Conservation (phyloP, 208 protist genomes). For the Acanthamoeba royreba region DNA sequence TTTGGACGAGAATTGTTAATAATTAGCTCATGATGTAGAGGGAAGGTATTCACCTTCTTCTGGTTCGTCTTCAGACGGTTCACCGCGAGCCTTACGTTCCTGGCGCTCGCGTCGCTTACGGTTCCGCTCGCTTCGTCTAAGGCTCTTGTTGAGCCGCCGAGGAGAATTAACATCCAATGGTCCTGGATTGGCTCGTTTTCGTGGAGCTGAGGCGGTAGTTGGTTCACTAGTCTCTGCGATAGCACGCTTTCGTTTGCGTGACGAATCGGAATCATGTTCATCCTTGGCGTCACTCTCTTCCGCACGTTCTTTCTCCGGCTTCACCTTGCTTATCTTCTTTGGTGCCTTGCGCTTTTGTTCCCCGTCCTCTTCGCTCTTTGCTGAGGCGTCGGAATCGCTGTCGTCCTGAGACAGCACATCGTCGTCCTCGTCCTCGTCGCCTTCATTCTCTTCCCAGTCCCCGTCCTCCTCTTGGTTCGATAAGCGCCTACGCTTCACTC, state of each 20-base stretch:
- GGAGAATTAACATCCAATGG: background rate
- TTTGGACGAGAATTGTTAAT: background rate
- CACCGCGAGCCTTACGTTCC: background rate
- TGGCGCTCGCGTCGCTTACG: background rate
- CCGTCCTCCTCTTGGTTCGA: background rate
- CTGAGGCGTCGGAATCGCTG: background rate
- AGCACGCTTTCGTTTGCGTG: too few species aligned
- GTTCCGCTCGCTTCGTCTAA: background rate
- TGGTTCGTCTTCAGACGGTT: background rate
- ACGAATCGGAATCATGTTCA: too few species aligned
- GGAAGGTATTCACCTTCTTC: background rate
- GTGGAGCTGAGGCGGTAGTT: too few species aligned
- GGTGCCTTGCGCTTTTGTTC: background rate
- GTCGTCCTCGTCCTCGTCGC: background rate
- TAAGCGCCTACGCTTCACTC: background rate
- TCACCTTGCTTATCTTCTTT: too few species aligned
- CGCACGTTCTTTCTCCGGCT: too few species aligned
- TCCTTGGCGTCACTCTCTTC: too few species aligned
- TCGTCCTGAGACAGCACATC: background rate
- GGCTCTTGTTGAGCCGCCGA: conserved; percentile 1
- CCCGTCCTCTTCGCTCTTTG: background rate
- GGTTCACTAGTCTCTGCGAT: too few species aligned
- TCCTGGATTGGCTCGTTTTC: too few species aligned
- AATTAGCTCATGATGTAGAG: background rate
- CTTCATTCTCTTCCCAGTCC: background rate